Evolutionary conservation across 164 flowering plant species (phyloP), one percentile per base, ranked within the genome.

Genomic region (Piper longum): DNA sequence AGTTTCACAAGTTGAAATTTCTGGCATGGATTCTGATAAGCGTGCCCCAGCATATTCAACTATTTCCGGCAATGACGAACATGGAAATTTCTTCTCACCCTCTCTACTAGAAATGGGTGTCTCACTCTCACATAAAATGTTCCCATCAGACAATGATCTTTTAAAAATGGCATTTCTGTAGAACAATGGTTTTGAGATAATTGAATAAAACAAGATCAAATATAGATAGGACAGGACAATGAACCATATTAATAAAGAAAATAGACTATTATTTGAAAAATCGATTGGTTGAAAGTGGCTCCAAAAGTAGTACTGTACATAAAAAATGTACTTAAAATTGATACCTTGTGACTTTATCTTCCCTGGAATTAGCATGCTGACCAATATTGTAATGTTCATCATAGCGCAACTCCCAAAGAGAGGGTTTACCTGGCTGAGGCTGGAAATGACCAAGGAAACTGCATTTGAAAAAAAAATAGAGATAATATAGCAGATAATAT

Each of bases 131-230:
- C 73, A 72, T 16, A 78, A 76, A 68, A 93, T 77, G 73, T 87
- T 87, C 40, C 93, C 97, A 75, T 85, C 99, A 43, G 97, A 93
- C 42, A 90, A 66, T 12, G 99, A 93, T 75, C 99, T 82, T 75
- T 85, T 90, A 26, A 90, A 64, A 56, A 76, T 52, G 52, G 52
- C 7, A 55, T 81, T 76, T 81, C 99, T 90, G 65, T 72, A 60
- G 19, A 51, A 60, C 45, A 36, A 70, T 36, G 36, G 36, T 26
- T 26, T 26, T 26, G 36, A 26, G 42, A 36, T 39, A 48, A 48
- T 62, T 61, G 39, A 57, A 60, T 60, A 36, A 26, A 26, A 26
- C n/a, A 26, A 26, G 36, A 26, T 26, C 36, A 26, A 26, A 26
- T 26, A 26, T 26, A 26, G 36, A 26, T 26, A 26, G 36, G 36